Evolutionary conservation across 2,329 filamentous ascomycete species (phyloP), one percentile per base, ranked within the genome.

Genomic region (Chaetomiaceae sp.): DNA sequence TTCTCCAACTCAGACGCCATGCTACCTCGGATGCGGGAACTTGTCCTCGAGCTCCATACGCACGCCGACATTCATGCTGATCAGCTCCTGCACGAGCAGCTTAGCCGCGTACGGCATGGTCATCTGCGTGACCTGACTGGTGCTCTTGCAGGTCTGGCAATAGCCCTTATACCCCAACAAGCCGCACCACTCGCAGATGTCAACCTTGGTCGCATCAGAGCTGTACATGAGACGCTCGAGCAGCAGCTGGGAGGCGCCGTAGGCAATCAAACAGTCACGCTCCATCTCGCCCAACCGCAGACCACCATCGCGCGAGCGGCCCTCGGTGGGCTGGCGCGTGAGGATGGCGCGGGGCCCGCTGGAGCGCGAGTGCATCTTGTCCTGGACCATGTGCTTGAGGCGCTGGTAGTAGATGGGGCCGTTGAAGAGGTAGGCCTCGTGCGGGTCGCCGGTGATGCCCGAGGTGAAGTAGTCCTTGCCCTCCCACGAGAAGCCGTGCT

Each of bases 321-420:
- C 93, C 71, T 98, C 93, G 0, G 91, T 98, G 0, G 93, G 93
- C 65, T 98, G 93, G 9, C 93, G 83, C 1, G 93, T 98, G 20
- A 98, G 75, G 54, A 95, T 93, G 20, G 91, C 91, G 11, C 87
- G 79, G 0, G 93, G 94, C 0, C 94, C 94, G 12, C 88, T 84
- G 2, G 91, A 83, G 51, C 93, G 88, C 26, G 88, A 91, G 69
- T 98, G 93, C 93, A 98, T 97, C 72, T 98, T 98, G 65, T 98
- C 93, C 66, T 97, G 90, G 4, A 98, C 93, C 93, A 98, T 98
- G 76, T 98, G 93, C 78, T 98, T 98, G 55, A 98, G 80, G 56
- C 95, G 95, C 73, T 98, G 93, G 73, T 98, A 98, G 73, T 95
- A 98, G 68, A 98, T 98, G 10, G 93, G 93, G 0, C 93, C 93